Conservation (phyloP, 2,329 filamentous ascomycete genomes). For the Epichloe brachyelytri region DNA sequence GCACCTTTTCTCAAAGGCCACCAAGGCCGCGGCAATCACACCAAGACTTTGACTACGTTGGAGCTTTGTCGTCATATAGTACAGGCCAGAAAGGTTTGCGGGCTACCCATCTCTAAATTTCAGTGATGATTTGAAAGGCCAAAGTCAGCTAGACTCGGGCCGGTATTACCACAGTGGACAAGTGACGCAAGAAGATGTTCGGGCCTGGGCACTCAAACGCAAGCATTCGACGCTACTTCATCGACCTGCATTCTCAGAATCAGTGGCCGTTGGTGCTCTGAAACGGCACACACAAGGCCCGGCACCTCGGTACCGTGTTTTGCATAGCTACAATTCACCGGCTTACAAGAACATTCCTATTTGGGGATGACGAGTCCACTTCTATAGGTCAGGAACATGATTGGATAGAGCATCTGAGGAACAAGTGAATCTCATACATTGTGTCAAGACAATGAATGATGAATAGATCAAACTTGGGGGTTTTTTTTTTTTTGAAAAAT, state of each 20-base stretch:
- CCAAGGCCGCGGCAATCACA: not conserved
- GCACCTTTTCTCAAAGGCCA: constrained; percentile 1
- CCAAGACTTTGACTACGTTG: not conserved
- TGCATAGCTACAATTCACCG: constrained; percentile 47
- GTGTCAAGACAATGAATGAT: too few species aligned
- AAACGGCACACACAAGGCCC: constrained; percentile 6
- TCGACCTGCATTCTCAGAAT: constrained; percentile 4
- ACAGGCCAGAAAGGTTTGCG: not conserved
- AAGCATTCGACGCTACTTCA: constrained; percentile 5
- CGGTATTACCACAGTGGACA: not conserved
- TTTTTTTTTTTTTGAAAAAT: too few species aligned
- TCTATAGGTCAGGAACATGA: not conserved
- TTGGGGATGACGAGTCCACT: constrained; percentile 29
- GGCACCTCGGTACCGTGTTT: constrained; percentile 36
- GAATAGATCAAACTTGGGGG: too few species aligned
- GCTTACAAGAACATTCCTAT: constrained; percentile 42
- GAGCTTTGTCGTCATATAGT: not conserved
- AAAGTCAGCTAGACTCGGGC: not conserved
- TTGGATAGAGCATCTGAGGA: not conserved
- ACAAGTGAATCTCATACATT: not conserved
- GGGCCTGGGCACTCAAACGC: not conserved
- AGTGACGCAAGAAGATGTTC: not conserved
- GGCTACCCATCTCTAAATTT: too few species aligned
- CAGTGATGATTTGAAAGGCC: not conserved
- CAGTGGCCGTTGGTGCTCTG: not conserved